Percentiles rank a stretch among this genome's conserved stretches.
Conservation (phyloP, 1,139 yeast genomes). For the Saccharomyces uvarum region DNA sequence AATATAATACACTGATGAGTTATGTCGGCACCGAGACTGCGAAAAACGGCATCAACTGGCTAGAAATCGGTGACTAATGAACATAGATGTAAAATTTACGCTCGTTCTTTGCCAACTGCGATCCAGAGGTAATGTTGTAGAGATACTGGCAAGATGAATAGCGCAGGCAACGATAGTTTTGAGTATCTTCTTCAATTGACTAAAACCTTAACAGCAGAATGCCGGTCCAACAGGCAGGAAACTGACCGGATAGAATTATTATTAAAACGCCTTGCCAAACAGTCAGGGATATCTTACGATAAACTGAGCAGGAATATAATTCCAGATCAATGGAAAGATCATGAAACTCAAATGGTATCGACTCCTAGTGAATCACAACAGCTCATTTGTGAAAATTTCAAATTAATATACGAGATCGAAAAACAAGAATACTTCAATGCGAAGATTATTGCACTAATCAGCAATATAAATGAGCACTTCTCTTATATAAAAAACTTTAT, state of each 20-base stretch:
- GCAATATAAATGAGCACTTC: conserved; percentile 26
- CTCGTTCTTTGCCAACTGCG: neutral
- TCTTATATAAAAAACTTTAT: conserved; percentile 26
- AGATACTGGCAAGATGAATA: neutral
- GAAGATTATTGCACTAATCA: conserved; percentile 21
- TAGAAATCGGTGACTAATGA: too few relatives aligned
- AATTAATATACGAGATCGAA: conserved; percentile 25
- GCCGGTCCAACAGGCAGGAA: conserved; percentile 21
- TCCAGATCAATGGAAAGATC: neutral
- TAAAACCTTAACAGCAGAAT: conserved; percentile 19
- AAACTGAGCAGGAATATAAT: conserved; percentile 15
- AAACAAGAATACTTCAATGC: conserved; percentile 27
- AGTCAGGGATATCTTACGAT: conserved; percentile 25
- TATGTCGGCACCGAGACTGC: too few relatives aligned
- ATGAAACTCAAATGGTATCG: neutral
- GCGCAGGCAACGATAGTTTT: conserved; percentile 17
- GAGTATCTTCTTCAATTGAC: conserved; percentile 21
- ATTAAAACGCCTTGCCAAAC: conserved; percentile 27
- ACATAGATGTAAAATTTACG: neutral
- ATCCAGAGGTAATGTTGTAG: neutral
- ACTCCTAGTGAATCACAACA: conserved; percentile 9
- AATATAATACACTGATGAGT: too few relatives aligned
- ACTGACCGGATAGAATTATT: conserved; percentile 25
- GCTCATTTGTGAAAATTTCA: conserved; percentile 24
- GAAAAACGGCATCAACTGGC: too few relatives aligned